Conservation (phyloP, 257 asterid genomes). For the Fraxinus excelsior region DNA sequence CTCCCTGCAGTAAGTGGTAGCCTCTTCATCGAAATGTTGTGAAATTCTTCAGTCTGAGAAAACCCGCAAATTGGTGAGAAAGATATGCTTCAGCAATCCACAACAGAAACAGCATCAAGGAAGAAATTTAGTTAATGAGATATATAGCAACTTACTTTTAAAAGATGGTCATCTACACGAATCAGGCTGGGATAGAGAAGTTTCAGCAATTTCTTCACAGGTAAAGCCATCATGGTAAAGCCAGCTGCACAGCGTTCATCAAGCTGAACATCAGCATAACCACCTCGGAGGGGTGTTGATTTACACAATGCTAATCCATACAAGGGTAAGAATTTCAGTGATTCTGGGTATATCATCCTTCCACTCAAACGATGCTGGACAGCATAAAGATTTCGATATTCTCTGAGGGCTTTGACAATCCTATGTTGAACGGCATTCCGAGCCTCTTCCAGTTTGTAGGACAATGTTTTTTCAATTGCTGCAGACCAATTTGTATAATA, state of each 20-base stretch:
- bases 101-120: constrained; percentile 24
- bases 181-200: constrained; percentile 74
- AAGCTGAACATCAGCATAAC: constrained; percentile 76
- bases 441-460: constrained; percentile 92
- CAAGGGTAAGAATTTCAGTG: constrained; percentile 66
- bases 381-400: constrained; percentile 89
- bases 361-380: constrained; percentile 89
- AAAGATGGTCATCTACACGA: constrained; percentile 65
- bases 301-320: constrained; percentile 73
- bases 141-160: constrained; percentile 43
- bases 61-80: constrained; percentile 35
- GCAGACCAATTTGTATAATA: constrained; percentile 40
- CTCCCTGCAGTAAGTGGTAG: constrained; percentile 82
- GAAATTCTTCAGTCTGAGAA: constrained; percentile 51
- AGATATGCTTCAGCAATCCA: constrained; percentile 26
- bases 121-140: constrained; percentile 13
- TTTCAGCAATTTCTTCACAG: constrained; percentile 67
- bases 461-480: constrained; percentile 89
- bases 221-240: constrained; percentile 78
- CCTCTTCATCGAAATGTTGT: constrained; percentile 53
- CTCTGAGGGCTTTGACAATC: constrained; percentile 88
- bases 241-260: constrained; percentile 82
- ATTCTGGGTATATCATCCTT: constrained; percentile 90
- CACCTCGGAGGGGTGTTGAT: constrained; percentile 88
- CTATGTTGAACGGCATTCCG: constrained; percentile 70